Evolutionary conservation across 176 grass and related monocot genomes (phyloP).

Genomic region (Lolium rigidum): DNA sequence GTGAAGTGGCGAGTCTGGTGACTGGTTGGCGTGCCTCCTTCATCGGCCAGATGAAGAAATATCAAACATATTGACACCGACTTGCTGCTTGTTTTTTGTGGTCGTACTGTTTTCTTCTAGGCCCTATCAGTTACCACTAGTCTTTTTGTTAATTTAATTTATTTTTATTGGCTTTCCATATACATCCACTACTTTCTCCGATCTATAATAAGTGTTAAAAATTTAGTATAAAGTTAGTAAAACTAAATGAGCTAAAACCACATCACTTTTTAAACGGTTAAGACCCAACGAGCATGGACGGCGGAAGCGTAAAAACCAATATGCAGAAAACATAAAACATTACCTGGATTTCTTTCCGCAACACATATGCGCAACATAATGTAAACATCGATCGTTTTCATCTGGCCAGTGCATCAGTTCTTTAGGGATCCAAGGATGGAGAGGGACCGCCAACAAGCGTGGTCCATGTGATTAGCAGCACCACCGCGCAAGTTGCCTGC

Average conservation of each 20-base stretch:
- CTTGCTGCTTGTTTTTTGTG: conserved; percentile 13
- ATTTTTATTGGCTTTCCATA: too few species aligned
- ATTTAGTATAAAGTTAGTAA: too few species aligned
- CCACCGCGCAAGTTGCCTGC: conserved; percentile 9
- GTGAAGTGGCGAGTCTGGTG: background rate
- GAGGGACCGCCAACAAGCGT: conserved; percentile 30
- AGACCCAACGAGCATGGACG: too few species aligned
- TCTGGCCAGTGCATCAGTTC: conserved; percentile 22
- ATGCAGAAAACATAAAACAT: too few species aligned
- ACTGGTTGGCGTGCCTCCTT: background rate
- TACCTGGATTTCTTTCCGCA: background rate
- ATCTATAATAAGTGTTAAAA: too few species aligned
- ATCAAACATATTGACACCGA: background rate
- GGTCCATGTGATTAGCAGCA: conserved; percentile 28
- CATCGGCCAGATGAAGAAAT: conserved; percentile 22
- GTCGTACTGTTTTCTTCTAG: conserved; percentile 22
- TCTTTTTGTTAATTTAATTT: too few species aligned
- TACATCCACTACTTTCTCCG: too few species aligned
- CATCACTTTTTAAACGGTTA: too few species aligned
- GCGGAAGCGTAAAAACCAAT: too few species aligned
- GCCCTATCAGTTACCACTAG: background rate
- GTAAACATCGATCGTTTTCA: background rate
- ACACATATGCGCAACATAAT: background rate
- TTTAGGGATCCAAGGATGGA: conserved; percentile 20
- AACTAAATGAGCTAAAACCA: too few species aligned